Percentiles rank a stretch among this genome's conserved stretches.
Conservation (phyloP, 2,329 filamentous ascomycete genomes). For the Atkinsonella texensis region DNA sequence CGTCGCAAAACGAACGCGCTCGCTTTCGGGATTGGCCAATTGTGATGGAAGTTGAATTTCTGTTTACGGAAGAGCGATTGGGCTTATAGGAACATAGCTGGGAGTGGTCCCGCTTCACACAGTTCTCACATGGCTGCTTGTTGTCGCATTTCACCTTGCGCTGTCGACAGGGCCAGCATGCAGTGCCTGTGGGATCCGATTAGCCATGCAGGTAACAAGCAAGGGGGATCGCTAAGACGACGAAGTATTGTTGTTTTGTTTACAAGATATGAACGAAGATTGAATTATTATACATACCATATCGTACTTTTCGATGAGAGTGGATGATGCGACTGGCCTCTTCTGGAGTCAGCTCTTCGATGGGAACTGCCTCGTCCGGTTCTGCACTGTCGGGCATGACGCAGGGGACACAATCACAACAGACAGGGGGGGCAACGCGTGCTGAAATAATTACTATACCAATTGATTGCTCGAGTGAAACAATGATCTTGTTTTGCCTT, state of each 20-base stretch:
- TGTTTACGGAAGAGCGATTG: slow-evolving; percentile 33
- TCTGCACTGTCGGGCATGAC: slow-evolving; percentile 34
- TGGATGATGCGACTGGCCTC: slow-evolving; percentile 58
- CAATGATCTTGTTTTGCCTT: no score
- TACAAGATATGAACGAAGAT: not conserved
- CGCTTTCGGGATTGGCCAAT: slow-evolving; percentile 19
- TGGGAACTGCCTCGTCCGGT: slow-evolving; percentile 30
- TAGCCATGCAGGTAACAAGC: not conserved
- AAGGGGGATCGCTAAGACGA: not conserved
- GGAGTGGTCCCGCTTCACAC: slow-evolving; percentile 52
- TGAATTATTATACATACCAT: slow-evolving; percentile 36
- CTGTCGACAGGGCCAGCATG: slow-evolving; percentile 56
- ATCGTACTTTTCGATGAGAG: slow-evolving; percentile 56
- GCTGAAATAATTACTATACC: no score
- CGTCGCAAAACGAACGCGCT: slow-evolving; percentile 21
- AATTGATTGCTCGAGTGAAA: no score
- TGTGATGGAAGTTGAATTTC: slow-evolving; percentile 18
- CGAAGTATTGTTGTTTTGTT: not conserved
- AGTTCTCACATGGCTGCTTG: slow-evolving; percentile 56
- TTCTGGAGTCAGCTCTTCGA: slow-evolving; percentile 50
- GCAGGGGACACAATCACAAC: not conserved
- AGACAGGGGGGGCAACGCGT: not conserved
- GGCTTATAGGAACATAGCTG: slow-evolving; percentile 56
- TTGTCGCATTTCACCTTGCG: slow-evolving; percentile 60
- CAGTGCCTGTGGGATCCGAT: slow-evolving; percentile 33